Base-by-base conservation (phyloP, 1,284 basidiomycete genomes). In the Coniferiporia sulphurascens region DNA sequence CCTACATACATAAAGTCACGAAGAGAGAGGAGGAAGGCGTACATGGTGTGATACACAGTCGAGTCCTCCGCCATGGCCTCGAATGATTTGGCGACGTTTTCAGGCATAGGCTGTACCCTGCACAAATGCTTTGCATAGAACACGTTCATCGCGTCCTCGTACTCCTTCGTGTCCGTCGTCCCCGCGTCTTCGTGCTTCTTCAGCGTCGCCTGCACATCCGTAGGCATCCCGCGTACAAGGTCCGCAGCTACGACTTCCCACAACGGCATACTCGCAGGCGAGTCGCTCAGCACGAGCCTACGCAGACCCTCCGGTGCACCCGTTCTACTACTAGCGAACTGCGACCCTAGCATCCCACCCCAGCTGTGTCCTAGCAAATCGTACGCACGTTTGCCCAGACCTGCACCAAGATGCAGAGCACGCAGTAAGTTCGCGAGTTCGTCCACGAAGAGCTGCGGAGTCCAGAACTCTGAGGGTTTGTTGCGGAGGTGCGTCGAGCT, bases 41-140 rank as follows among this genome's bases (percentile, higher is more conserved):
- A 76, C 78, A 82, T 79, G 21, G 76, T 79, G 19, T 67, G 55
- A 62, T 80, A 80, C 0, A 81, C 80, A 0, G 81, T 84, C 4
- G 75, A 72, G 60, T 83, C 81, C 48, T 72, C 71, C 21, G 70
- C 71, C 34, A 73, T 55, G 67, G 65, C 62, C 50, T 59, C 61
- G 68, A 74, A 61, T 61, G 69, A 51, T 38, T 58, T 62, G 10
- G 62, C 36, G 27, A 76, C 63, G 13, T 70, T 63, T 38, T 70
- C 59, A 0, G 83, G 83, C 68, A 60, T 73, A 1, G 80, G 79
- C 36, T 79, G 64, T 13, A 81, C 17, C 35, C 74, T 72, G 64
- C 81, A 84, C 3, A 80, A 17, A 64, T 80, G 76, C 35, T 69
- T 65, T 9, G 68, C 68, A 63, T 79, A 78, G 65, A 78, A 85